A percentile compares a stretch with the other conserved stretches of the same genome.
These are phyloP conservation scores for Mallotus nudiflorus DNA, from an alignment of 345 rosid genomes.

Conservation along the genomic window DNA sequence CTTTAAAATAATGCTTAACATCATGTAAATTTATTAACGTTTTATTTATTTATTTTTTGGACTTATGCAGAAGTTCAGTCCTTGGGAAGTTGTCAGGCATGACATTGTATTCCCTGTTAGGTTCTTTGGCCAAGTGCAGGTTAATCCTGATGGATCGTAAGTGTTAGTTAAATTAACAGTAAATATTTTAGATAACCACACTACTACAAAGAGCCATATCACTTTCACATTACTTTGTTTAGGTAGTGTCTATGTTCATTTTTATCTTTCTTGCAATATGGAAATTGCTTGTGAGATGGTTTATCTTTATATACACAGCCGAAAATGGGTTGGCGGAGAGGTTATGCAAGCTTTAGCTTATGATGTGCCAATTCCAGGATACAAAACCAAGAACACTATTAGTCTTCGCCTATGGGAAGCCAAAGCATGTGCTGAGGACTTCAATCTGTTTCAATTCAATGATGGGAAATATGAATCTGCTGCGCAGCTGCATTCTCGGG, in stretches of 20 bases:
- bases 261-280: conserved; percentile 8
- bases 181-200: not conserved
- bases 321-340: conserved; percentile 90
- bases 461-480: conserved; percentile 97
- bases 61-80: conserved; percentile 85
- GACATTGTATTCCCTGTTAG: conserved; percentile 83
- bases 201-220: not conserved
- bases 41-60: conserved; percentile 27
- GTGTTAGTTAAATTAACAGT: conserved; percentile 32
- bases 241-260: conserved; percentile 1
- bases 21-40: conserved; percentile 15
- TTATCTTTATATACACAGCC: conserved; percentile 45
- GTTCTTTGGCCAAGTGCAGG: conserved; percentile 75
- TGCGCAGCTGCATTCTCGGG: conserved; percentile 75
- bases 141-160: conserved; percentile 84
- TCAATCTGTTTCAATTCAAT: conserved; percentile 80
- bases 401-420: conserved; percentile 99
- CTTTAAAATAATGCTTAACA: conserved; percentile 1
- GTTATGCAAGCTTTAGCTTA: conserved; percentile 87
- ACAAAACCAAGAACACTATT: conserved; percentile 86
- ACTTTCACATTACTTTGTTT: conserved; percentile 2
- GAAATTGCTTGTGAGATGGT: conserved; percentile 8
- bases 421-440: conserved; percentile 71
- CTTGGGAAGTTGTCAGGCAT: conserved; percentile 98
- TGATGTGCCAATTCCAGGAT: conserved; percentile 95